phyloP scores from a whole-genome alignment of 75 land plant genomes.

The Azolla pinnata region DNA sequence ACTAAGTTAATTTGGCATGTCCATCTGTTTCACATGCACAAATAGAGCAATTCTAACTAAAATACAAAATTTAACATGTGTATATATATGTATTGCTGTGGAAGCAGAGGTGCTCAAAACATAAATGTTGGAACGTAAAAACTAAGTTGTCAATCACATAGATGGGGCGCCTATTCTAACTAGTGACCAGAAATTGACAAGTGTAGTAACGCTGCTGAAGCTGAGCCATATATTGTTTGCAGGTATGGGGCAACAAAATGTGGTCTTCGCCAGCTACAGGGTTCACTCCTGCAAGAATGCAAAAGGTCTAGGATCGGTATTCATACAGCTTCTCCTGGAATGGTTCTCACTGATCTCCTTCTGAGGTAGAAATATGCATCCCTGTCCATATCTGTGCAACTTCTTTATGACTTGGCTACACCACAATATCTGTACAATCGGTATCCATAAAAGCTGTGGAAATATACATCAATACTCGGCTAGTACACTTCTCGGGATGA shows the following conservation, averaged over 20 bases:
- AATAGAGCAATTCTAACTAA: too few relatives aligned
- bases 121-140: too few relatives aligned
- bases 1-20: too few relatives aligned
- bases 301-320: conserved; percentile 76
- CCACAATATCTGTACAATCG: background rate
- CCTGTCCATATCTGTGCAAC: background rate
- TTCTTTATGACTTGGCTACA: background rate
- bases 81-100: background rate
- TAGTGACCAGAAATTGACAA: background rate
- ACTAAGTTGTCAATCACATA: too few relatives aligned
- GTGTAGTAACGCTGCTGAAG: too few relatives aligned
- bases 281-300: conserved; percentile 75
- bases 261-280: conserved; percentile 85
- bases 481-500: too few relatives aligned
- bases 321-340: conserved; percentile 98
- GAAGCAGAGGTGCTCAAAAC: too few relatives aligned
- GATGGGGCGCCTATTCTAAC: background rate
- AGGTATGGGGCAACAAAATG: conserved; percentile 97
- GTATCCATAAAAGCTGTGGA: too few relatives aligned
- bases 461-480: too few relatives aligned
- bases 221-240: conserved; percentile 7
- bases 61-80: background rate
- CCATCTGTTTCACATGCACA: too few relatives aligned
- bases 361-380: conserved; percentile 42
- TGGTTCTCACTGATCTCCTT: conserved; percentile 94